Conservation (phyloP, 1,284 basidiomycete genomes). For the Trametes versicolor region DNA sequence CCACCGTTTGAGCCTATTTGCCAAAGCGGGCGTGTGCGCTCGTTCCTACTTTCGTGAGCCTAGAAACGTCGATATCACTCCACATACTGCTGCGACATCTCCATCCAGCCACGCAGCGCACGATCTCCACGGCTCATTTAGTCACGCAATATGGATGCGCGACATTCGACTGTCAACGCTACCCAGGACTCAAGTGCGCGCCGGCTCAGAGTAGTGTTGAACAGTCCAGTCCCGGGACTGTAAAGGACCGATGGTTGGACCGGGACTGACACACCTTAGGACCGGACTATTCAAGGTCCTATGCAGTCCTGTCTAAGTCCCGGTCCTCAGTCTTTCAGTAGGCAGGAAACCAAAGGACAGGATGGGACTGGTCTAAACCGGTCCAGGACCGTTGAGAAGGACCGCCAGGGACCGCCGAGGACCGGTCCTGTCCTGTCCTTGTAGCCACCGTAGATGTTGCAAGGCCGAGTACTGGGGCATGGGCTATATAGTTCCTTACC, state of each 20-base stretch:
- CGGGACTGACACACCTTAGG: background rate
- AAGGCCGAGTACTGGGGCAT: too few relatives aligned
- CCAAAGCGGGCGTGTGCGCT: too few relatives aligned
- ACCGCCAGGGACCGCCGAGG: background rate
- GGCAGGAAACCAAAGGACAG: background rate
- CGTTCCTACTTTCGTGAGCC: too few relatives aligned
- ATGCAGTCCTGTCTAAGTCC: background rate
- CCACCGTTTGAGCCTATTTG: too few relatives aligned
- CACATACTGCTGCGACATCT: too few relatives aligned
- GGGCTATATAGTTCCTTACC: too few relatives aligned
- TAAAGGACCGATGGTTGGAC: background rate
- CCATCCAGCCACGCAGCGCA: too few relatives aligned
- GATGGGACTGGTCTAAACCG: background rate
- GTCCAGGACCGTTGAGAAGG: background rate
- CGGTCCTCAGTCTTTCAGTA: background rate
- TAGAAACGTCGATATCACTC: too few relatives aligned
- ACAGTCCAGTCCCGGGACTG: conserved; percentile 1
- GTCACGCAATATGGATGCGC: too few relatives aligned
- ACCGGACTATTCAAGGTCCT: background rate
- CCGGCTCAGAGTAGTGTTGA: conserved; percentile 9
- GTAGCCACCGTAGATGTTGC: background rate
- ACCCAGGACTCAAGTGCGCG: too few relatives aligned
- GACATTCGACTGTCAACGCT: too few relatives aligned
- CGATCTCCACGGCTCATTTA: too few relatives aligned
- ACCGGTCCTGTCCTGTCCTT: background rate